Evolutionary conservation across 257 asterid genomes (phyloP).

Genomic region (Solanum chaucha): DNA sequence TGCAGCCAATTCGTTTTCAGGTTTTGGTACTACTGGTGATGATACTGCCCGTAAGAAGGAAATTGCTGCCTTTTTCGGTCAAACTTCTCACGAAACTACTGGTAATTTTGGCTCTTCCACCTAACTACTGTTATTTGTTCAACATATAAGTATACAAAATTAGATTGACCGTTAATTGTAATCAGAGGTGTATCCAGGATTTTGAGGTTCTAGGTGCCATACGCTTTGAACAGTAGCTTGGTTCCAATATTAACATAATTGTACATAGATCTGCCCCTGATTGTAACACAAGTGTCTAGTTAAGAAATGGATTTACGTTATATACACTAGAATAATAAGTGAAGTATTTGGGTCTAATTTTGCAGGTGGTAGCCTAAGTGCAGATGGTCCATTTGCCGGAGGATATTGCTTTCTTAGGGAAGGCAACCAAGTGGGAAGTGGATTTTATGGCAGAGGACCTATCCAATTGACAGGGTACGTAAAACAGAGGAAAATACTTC

Average conservation of each 20-base stretch:
- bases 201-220: background rate
- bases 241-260: too few species aligned
- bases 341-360: background rate
- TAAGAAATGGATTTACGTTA: too few species aligned
- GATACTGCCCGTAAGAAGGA: conserved; percentile 8
- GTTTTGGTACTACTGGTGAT: conserved; percentile 25
- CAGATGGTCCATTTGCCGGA: conserved; percentile 19
- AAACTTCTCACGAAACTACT: conserved; percentile 25
- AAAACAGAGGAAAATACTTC: background rate
- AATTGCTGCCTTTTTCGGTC: conserved; percentile 22
- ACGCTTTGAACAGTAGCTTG: background rate
- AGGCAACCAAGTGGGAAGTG: background rate
- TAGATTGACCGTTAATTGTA: too few species aligned
- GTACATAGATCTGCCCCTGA: background rate
- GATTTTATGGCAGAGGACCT: conserved; percentile 19
- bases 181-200: too few species aligned
- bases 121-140: too few species aligned
- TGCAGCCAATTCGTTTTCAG: conserved; percentile 18
- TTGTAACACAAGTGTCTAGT: background rate
- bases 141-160: too few species aligned
- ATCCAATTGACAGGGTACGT: conserved; percentile 14
- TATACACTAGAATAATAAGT: background rate
- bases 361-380: conserved; percentile 5
- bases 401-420: conserved; percentile 10
- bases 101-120: background rate